Conservation (phyloP, 2,329 filamentous ascomycete species). For the Berkeleyomyces basicola region DNA sequence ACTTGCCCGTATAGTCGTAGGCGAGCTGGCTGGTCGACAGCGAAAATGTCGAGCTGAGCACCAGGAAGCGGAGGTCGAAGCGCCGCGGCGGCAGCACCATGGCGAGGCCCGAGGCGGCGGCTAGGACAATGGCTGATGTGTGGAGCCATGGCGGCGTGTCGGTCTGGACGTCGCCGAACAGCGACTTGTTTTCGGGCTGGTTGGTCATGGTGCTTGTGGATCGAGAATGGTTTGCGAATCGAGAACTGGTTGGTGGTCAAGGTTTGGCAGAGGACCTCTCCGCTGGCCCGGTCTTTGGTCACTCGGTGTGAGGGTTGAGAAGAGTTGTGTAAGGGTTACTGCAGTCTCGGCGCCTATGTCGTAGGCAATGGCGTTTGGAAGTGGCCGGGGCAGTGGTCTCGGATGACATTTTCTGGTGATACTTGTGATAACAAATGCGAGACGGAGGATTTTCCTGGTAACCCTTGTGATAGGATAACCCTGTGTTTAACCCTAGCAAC, state of each 20-base stretch:
- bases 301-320: neutral
- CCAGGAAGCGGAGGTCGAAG: constrained; percentile 32
- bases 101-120: constrained; percentile 30
- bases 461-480: neutral
- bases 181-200: neutral
- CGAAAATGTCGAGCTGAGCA: constrained; percentile 34
- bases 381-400: neutral
- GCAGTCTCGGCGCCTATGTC: neutral
- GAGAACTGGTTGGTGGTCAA: neutral
- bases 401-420: neutral
- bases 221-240: no score
- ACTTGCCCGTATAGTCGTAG: constrained; percentile 39
- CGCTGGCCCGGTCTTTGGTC: neutral
- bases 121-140: constrained; percentile 31
- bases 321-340: neutral
- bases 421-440: neutral
- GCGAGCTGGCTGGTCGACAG: constrained; percentile 38
- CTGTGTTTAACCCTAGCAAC: neutral
- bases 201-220: neutral
- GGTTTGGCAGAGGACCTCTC: neutral
- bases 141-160: constrained; percentile 25
- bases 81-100: constrained; percentile 36
- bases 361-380: neutral
- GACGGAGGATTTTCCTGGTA: neutral
- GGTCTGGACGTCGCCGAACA: constrained; percentile 7